A percentile compares a stretch with the other conserved stretches of the same genome.
These are phyloP conservation scores for Starmerella kuoi DNA, from an alignment of 805 yeast species.

Conservation along the genomic window DNA sequence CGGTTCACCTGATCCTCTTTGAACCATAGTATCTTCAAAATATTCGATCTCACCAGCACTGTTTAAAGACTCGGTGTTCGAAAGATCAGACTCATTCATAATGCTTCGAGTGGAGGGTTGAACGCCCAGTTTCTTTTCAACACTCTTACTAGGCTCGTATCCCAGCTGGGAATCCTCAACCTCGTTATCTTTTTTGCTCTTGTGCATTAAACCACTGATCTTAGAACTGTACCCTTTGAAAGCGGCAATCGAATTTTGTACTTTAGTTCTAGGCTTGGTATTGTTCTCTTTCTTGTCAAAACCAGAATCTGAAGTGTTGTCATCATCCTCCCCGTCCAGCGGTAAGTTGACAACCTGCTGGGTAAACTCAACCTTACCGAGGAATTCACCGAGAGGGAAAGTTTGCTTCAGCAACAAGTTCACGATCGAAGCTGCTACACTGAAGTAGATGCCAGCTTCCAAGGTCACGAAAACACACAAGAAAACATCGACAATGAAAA, in stretches of 20 bases:
- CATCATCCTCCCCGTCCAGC: conserved; percentile 24
- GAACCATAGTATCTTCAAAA: conserved; percentile 10
- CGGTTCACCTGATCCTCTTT: conserved; percentile 14
- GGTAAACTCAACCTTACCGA: conserved; percentile 64
- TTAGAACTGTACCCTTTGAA: background rate
- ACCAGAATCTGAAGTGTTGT: conserved; percentile 1
- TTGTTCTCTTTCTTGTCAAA: background rate
- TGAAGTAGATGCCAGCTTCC: conserved; percentile 85
- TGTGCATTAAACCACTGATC: background rate
- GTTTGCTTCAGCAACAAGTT: conserved; percentile 60
- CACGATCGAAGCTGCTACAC: conserved; percentile 73
- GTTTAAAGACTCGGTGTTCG: background rate
- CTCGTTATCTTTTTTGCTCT: background rate
- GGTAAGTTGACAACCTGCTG: conserved; percentile 54
- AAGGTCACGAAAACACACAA: conserved; percentile 67
- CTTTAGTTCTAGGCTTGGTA: background rate
- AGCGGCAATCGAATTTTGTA: background rate
- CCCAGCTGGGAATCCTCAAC: background rate
- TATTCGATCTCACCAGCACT: conserved; percentile 5
- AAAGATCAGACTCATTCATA: background rate
- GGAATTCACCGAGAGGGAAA: conserved; percentile 67
- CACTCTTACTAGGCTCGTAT: background rate
- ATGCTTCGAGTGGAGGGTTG: background rate
- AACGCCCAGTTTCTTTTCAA: background rate
- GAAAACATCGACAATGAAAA: conserved; percentile 60